Conservation (phyloP, 495 filamentous ascomycete species). For the Pseudevernia furfuracea region DNA sequence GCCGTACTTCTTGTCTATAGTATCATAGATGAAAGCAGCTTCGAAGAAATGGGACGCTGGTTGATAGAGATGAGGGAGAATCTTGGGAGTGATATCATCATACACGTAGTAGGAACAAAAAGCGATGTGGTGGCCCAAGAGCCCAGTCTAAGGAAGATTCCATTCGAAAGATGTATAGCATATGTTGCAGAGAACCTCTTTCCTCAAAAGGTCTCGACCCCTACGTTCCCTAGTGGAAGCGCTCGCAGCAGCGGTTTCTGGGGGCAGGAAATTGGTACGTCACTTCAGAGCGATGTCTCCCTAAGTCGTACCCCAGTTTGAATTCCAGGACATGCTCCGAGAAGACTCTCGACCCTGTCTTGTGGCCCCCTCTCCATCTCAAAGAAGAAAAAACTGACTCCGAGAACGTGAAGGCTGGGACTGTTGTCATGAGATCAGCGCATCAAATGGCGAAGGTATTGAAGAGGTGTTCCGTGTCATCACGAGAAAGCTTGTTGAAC, state of each 20-base stretch:
- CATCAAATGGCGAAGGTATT: slow-evolving; percentile 89
- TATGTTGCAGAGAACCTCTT: slow-evolving; percentile 89
- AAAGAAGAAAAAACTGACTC: neutral
- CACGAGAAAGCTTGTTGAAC: slow-evolving; percentile 88
- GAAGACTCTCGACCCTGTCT: neutral
- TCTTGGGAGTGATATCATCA: slow-evolving; percentile 64
- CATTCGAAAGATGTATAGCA: slow-evolving; percentile 88
- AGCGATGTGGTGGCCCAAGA: slow-evolving; percentile 80
- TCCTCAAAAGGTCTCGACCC: slow-evolving; percentile 54
- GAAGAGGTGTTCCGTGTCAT: slow-evolving; percentile 97
- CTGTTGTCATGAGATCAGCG: slow-evolving; percentile 92
- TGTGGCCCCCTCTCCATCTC: neutral
- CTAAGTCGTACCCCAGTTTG: neutral
- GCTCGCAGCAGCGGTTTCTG: slow-evolving; percentile 71
- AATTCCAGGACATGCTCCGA: neutral
- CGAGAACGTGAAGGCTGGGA: slow-evolving; percentile 58
- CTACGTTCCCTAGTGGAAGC: slow-evolving; percentile 52
- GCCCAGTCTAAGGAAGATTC: slow-evolving; percentile 66
- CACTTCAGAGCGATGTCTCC: neutral
- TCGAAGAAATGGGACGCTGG: slow-evolving; percentile 92
- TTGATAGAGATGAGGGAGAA: slow-evolving; percentile 69
- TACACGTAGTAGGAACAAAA: slow-evolving; percentile 95
- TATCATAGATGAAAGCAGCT: slow-evolving; percentile 79
- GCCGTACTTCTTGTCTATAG: slow-evolving; percentile 92
- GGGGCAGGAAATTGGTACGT: slow-evolving; percentile 62